Conservation (phyloP, 805 yeast species). For the Candida michaelii region DNA sequence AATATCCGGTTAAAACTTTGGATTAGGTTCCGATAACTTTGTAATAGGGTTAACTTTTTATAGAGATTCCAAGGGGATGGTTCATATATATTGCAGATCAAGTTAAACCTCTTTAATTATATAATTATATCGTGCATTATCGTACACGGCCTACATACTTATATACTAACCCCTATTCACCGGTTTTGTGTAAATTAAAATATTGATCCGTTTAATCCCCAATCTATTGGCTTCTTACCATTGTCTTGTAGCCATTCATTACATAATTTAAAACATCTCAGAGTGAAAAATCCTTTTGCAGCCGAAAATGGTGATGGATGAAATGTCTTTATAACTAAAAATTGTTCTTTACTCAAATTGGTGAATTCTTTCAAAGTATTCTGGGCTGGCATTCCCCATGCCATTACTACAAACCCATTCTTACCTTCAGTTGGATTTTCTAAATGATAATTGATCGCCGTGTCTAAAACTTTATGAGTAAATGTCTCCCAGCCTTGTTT, state of each 20-base stretch:
- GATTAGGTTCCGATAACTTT: no score
- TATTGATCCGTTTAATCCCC: conserved; percentile 36
- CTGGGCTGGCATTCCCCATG: conserved; percentile 81
- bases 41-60: no score
- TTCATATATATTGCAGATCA: no score
- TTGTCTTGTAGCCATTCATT: conserved; percentile 69
- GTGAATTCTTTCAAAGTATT: conserved; percentile 49
- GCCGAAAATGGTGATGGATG: conserved; percentile 98
- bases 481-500: conserved; percentile 90
- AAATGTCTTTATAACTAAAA: conserved; percentile 65
- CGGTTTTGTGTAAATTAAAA: background rate
- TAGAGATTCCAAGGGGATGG: no score
- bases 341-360: conserved; percentile 25
- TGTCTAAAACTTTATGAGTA: conserved; percentile 67
- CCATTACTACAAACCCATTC: conserved; percentile 68
- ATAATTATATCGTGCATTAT: no score
- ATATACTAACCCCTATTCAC: no score
- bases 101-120: no score
- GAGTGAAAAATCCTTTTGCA: conserved; percentile 74
- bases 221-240: conserved; percentile 55
- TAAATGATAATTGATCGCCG: conserved; percentile 48
- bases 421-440: conserved; percentile 17
- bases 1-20: no score
- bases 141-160: background rate
- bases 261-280: conserved; percentile 68